phyloP scores from a whole-genome alignment of 352 stramenopile species.

The Pythium utonaiense region DNA sequence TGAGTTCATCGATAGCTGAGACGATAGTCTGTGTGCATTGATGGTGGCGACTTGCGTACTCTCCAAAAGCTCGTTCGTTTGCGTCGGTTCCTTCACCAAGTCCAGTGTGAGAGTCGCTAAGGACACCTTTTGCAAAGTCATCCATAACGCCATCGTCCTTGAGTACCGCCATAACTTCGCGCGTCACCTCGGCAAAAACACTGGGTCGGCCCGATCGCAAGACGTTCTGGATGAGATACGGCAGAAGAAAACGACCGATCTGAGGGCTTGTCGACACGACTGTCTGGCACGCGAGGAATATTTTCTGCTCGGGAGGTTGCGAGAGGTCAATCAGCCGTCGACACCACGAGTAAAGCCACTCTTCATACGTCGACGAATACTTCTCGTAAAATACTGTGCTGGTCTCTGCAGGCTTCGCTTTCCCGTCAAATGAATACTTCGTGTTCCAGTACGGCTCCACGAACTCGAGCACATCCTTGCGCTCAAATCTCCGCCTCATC shows the following conservation, averaged over 20 bases:
- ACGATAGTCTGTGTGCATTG: slow-evolving; percentile 86
- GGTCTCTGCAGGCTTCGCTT: slow-evolving; percentile 19
- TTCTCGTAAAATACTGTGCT: slow-evolving; percentile 69
- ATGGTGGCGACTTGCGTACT: slow-evolving; percentile 76
- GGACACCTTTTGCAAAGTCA: slow-evolving; percentile 9
- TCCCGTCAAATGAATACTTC: slow-evolving; percentile 53
- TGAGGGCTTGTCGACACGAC: slow-evolving; percentile 64
- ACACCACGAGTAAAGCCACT: slow-evolving; percentile 82
- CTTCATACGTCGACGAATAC: slow-evolving; percentile 70
- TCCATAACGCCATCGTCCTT: slow-evolving; percentile 64
- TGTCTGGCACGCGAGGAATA: slow-evolving; percentile 68
- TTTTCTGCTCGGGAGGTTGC: slow-evolving; percentile 78
- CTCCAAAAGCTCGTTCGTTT: slow-evolving; percentile 29
- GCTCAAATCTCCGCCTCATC: slow-evolving; percentile 82
- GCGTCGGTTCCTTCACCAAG: slow-evolving; percentile 12
- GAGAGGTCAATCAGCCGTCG: slow-evolving; percentile 71
- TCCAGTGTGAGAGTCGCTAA: not conserved
- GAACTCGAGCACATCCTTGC: slow-evolving; percentile 83
- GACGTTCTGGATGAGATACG: slow-evolving; percentile 86
- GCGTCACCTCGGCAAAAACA: slow-evolving; percentile 70
- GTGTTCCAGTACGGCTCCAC: slow-evolving; percentile 89
- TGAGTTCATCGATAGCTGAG: slow-evolving; percentile 82
- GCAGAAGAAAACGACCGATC: slow-evolving; percentile 75
- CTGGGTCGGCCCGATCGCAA: slow-evolving; percentile 57
- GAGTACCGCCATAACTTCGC: slow-evolving; percentile 78